Evolutionary conservation across 2,329 filamentous ascomycete species (phyloP).

Genomic region (Ascochyta koolunga): DNA sequence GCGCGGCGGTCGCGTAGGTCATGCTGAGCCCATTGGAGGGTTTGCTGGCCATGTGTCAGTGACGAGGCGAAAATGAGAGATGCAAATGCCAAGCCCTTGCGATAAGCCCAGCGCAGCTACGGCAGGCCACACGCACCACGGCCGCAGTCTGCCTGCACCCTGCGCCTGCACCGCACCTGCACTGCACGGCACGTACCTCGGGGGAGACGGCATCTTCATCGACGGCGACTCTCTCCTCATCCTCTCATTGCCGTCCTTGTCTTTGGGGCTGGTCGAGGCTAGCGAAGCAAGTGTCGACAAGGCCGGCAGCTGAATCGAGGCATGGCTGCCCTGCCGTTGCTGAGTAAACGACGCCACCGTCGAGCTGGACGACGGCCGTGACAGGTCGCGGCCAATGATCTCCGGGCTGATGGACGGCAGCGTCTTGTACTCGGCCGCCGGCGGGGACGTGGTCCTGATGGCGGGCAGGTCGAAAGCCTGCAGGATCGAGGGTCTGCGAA

Average conservation of each 20-base stretch:
- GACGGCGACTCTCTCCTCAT: constrained; percentile 31
- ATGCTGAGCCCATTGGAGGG: constrained; percentile 59
- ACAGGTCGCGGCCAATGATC: constrained; percentile 54
- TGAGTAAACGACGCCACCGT: constrained; percentile 54
- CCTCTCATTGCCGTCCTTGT: constrained; percentile 34
- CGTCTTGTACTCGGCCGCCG: constrained; percentile 51
- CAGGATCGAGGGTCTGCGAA: constrained; percentile 57
- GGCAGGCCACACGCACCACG: constrained; percentile 22
- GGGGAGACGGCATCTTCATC: constrained; percentile 35
- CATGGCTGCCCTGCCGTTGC: constrained; percentile 49
- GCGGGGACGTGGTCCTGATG: constrained; percentile 53
- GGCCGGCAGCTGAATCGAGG: constrained; percentile 58
- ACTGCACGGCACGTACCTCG: constrained; percentile 38
- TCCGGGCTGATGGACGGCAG: constrained; percentile 56
- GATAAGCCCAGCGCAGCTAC: constrained; percentile 38
- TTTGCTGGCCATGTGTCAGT: constrained; percentile 41
- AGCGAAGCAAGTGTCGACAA: constrained; percentile 66
- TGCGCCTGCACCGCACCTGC: neutral
- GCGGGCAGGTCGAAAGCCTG: constrained; percentile 55
- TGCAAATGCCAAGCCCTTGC: constrained; percentile 36
- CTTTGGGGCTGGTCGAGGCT: constrained; percentile 54
- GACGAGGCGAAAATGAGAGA: constrained; percentile 39
- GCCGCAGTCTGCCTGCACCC: constrained; percentile 10
- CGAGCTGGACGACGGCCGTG: constrained; percentile 60
- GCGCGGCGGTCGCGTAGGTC: constrained; percentile 68